Base-by-base conservation (phyloP, 2,329 filamentous ascomycete genomes). In the Talaromyces atroroseus region DNA sequence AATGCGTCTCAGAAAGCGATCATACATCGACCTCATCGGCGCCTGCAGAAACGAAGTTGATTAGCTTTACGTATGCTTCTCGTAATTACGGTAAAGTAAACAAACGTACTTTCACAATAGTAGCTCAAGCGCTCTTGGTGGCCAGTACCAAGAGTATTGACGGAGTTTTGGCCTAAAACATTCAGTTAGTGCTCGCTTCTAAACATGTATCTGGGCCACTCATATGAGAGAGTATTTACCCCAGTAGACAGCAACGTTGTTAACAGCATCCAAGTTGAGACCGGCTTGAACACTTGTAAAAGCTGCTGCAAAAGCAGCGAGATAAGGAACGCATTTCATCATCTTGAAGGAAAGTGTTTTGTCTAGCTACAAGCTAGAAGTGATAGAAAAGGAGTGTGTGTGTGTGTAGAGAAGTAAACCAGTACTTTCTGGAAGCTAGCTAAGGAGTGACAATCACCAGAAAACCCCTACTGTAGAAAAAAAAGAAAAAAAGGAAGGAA, bases 181-280 rank as follows among this genome's bases (percentile, higher is more conserved):
- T 8, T 29, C 26, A 11, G 26, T 29, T 45, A 7, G 3, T 21
- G 1, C 3, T 52, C n/a, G 46, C 18, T 23, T 16, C 11, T 24
- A 11, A 16, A 12, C 2, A 46, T 46, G 12, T 26, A 29, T 7
- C 14, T n/a, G 7, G 12, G 18, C 2, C 23, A 23, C 23, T 12
- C 42, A 18, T 16, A 46, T 26, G 12, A 7, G 44, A 46, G 12
- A 23, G 45, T n/a, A 29, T 63, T 49, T 60, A 73, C 70, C 85
- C 85, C 85, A 88, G 68, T 88, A 89, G 1, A 87, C 75, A 24
- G 80, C 84, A 54, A 88, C 66, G 62, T 87, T 88, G 46, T 69
- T 74, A 1, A 66, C 63, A 1, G 77, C 75, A 12, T 65, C 65
- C 3, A 79, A 59, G 58, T 78, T 71, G 62, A 82, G 69, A 29